Evolutionary conservation across 1,284 basidiomycete genomes (phyloP).

Genomic region (Leucoagaricus sp.): DNA sequence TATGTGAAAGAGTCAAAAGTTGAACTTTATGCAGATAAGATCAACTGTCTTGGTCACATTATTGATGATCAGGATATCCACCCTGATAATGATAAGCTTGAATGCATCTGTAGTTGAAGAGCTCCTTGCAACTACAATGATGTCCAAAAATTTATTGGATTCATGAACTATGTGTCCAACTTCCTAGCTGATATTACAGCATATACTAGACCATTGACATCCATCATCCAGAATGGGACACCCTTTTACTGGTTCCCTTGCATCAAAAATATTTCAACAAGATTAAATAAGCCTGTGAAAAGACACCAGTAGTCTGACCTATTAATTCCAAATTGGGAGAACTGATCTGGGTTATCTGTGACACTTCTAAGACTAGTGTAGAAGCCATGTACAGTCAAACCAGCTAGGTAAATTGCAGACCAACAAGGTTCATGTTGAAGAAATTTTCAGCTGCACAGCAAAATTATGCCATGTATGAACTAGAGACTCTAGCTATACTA

Average conservation of each 20-base stretch:
- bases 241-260: conserved; percentile 31
- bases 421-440: conserved; percentile 40
- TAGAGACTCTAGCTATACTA: conserved; percentile 37
- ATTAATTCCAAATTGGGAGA: conserved; percentile 31
- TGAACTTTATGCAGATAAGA: conserved; percentile 28
- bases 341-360: conserved; percentile 44
- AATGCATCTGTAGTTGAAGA: not conserved
- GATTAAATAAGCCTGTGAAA: conserved; percentile 33
- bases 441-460: conserved; percentile 41
- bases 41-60: no score
- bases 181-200: conserved; percentile 38
- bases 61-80: conserved; percentile 9
- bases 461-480: conserved; percentile 37
- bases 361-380: conserved; percentile 38
- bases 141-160: conserved; percentile 40
- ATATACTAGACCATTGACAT: conserved; percentile 29
- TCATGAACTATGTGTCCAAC: conserved; percentile 27
- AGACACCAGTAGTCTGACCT: conserved; percentile 31
- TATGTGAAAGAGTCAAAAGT: conserved; percentile 25
- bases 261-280: conserved; percentile 37
- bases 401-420: conserved; percentile 34
- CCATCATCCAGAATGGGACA: conserved; percentile 30
- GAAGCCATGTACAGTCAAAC: conserved; percentile 39
- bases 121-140: conserved; percentile 20
- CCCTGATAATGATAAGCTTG: conserved; percentile 9